Base-by-base conservation (phyloP, 164 flowering plant species). In the Umbilicus rupestris region DNA sequence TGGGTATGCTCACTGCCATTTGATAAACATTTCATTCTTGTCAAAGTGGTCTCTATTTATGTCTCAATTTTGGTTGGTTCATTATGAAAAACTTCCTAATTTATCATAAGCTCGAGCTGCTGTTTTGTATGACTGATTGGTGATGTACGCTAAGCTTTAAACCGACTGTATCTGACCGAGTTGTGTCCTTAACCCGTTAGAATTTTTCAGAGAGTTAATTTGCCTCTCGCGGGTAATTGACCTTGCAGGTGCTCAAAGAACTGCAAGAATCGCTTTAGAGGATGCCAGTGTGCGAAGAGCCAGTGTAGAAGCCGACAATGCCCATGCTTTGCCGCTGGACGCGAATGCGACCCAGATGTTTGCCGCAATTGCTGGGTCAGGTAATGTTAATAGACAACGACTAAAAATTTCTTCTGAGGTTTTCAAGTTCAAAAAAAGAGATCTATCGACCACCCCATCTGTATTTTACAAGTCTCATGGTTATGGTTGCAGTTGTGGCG, bases 341-440 rank as follows among this genome's bases (percentile, higher is more conserved):
- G 99, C 69, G 99, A 95, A 79, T 95, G 99, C 73, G 99, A 95
- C 68, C 99, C 99, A 41, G 99, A 95, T 86, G 97, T 95, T 67
- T 95, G 99, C 72, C 81, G 92, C 57, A 95, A 95, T 76, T 95
- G 99, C 76, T 95, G 99, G 99, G 89, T 90, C 63, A 90, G 98
- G 99, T 95, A 81, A 55, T 55, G 6, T 26, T 28, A 1, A 0
- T 52, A 24, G 11, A 1, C 19, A 26, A 28, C 10, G 14, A 14
- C 6, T 50, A 1, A 3, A 22, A 8, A 50, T 39, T 15, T 65
- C 19, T 65, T 44, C 17, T 24, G 2, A 16, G 28, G 28, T 41
- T 64, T 14, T 44, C 7, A 3, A 12, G 7, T 63, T 9, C 3
- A 63, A 10, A 2, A 41, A n/a, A n/a, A n/a, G n/a, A n/a, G n/a